Percentiles rank a stretch among this genome's conserved stretches.
phyloP scores from a whole-genome alignment of 768 basidiomycete species.

The Rhodotorula toruloides region DNA sequence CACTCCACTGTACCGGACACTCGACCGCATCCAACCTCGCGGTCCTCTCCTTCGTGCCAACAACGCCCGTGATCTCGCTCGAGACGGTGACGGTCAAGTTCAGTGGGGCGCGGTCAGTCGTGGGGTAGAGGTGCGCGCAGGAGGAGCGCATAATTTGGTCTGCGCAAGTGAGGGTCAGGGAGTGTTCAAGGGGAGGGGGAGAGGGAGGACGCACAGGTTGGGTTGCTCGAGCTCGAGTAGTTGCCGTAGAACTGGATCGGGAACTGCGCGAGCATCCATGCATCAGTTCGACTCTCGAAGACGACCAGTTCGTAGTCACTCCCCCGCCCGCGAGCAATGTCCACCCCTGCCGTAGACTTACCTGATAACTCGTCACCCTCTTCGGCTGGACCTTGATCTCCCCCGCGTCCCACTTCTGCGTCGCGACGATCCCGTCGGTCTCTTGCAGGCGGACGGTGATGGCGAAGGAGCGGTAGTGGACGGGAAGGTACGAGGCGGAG shows the following conservation, averaged over 20 bases:
- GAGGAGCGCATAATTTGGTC: slow-evolving; percentile 6
- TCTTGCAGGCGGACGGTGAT: slow-evolving; percentile 21
- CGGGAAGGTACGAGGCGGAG: slow-evolving; percentile 22
- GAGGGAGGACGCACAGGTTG: slow-evolving; percentile 6
- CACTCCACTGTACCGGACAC: slow-evolving; percentile 26
- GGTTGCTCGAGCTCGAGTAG: slow-evolving; percentile 13
- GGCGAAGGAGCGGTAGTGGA: slow-evolving; percentile 23
- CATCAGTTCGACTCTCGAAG: background rate
- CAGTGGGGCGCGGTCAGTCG: slow-evolving; percentile 17
- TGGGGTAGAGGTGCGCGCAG: slow-evolving; percentile 26
- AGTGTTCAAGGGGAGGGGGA: background rate
- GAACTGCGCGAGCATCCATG: background rate
- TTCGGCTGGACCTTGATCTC: slow-evolving; percentile 20
- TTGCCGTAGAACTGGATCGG: slow-evolving; percentile 28
- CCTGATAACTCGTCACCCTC: slow-evolving; percentile 23
- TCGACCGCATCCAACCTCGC: slow-evolving; percentile 5
- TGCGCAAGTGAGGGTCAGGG: background rate
- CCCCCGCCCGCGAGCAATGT: background rate
- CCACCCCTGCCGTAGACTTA: background rate
- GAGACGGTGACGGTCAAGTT: slow-evolving; percentile 25
- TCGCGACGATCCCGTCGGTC: slow-evolving; percentile 16
- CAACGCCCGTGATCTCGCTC: slow-evolving; percentile 13
- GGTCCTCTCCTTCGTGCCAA: background rate
- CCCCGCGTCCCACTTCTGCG: slow-evolving; percentile 4
- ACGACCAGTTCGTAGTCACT: background rate